These are phyloP conservation scores for Dipodascus geniculatus DNA, from an alignment of 805 yeast species.

Conservation along the genomic window DNA sequence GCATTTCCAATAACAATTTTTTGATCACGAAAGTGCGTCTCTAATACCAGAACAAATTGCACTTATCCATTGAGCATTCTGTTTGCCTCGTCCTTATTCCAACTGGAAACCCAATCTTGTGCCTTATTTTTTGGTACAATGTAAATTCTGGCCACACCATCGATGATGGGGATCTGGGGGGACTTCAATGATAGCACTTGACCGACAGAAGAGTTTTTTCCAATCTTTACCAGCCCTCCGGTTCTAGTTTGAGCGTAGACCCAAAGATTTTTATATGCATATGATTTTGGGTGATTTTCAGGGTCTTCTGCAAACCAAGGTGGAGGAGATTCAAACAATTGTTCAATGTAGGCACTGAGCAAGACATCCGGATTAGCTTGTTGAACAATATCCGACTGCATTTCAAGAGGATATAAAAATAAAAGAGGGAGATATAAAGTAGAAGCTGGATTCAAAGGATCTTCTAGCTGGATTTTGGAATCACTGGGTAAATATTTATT, in stretches of 20 bases:
- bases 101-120: conserved; percentile 43
- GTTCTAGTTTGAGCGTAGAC: conserved; percentile 70
- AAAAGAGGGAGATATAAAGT: conserved; percentile 74
- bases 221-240: conserved; percentile 81
- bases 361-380: conserved; percentile 64
- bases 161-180: conserved; percentile 69
- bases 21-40: background rate
- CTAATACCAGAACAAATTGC: too few species aligned
- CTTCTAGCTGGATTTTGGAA: conserved; percentile 16
- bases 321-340: conserved; percentile 53
- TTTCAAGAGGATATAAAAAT: conserved; percentile 69
- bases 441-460: conserved; percentile 36
- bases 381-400: conserved; percentile 74
- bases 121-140: conserved; percentile 67
- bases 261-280: conserved; percentile 46
- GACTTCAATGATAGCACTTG: conserved; percentile 48
- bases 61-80: conserved; percentile 4
- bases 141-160: conserved; percentile 56
- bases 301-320: conserved; percentile 47
- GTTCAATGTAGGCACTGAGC: conserved; percentile 47
- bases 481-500: conserved; percentile 30
- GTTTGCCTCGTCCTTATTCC: conserved; percentile 22
- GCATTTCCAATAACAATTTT: background rate
- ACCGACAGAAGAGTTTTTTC: conserved; percentile 59
- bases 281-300: conserved; percentile 44